Conservation (phyloP, 2,329 filamentous ascomycete species). For the Trichoderma sp. region DNA sequence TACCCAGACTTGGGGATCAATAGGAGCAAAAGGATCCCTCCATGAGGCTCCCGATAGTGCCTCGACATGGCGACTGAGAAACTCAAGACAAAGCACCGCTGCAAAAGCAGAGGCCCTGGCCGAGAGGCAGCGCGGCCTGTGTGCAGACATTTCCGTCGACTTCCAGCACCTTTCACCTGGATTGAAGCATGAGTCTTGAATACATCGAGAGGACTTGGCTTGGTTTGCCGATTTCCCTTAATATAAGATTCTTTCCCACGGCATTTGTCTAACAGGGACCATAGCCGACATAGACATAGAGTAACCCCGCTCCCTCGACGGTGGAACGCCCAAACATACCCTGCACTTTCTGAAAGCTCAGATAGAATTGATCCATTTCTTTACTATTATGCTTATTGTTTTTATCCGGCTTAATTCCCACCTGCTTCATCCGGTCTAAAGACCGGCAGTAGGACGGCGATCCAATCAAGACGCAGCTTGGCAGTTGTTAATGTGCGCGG, state of each 20-base stretch:
- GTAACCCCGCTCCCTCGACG: background rate
- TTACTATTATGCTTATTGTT: background rate
- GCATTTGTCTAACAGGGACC: background rate
- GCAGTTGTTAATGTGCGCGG: background rate
- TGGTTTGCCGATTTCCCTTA: background rate
- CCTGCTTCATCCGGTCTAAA: slow-evolving; percentile 12
- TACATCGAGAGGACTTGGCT: no score
- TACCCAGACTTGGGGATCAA: slow-evolving; percentile 55
- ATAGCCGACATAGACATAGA: background rate
- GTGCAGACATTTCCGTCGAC: background rate
- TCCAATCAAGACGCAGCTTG: slow-evolving; percentile 12
- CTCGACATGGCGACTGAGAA: background rate
- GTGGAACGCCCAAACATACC: background rate
- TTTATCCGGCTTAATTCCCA: background rate
- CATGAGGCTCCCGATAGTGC: background rate
- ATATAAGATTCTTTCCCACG: background rate
- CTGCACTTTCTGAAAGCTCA: background rate
- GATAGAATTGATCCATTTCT: background rate
- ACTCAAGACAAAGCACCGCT: background rate
- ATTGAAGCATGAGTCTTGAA: background rate
- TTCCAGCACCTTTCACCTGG: no score
- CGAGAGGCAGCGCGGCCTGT: background rate
- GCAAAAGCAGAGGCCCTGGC: background rate
- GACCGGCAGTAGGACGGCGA: background rate
- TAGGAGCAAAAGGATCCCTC: slow-evolving; percentile 48